Evolutionary conservation across 2,329 filamentous ascomycete species (phyloP).

Genomic region (Coniochaeta pulveracea): DNA sequence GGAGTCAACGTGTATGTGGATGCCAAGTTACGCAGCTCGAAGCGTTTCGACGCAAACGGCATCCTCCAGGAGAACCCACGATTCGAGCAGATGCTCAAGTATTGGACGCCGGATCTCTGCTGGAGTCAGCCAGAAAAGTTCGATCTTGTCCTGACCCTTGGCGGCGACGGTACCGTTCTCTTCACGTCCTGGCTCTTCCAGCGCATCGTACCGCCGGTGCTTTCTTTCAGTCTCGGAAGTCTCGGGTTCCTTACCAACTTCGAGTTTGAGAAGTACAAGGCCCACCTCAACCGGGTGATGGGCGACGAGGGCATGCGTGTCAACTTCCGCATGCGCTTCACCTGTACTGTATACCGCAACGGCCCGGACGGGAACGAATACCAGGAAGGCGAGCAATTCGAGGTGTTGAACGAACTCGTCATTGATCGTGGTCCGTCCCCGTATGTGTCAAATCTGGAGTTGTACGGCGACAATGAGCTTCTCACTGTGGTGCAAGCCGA

Average conservation of each 20-base stretch:
- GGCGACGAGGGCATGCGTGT: constrained; percentile 92
- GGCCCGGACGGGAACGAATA: constrained; percentile 51
- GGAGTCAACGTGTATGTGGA: constrained; percentile 98
- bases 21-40: constrained; percentile 78
- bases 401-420: constrained; percentile 96
- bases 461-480: constrained; percentile 91
- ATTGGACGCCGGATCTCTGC: constrained; percentile 95
- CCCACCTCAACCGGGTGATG: constrained; percentile 82
- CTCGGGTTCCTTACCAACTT: constrained; percentile 85
- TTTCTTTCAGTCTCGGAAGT: constrained; percentile 76
- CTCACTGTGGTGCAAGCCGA: constrained; percentile 94
- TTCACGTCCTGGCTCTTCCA: constrained; percentile 92
- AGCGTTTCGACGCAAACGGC: constrained; percentile 69
- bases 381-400: constrained; percentile 89
- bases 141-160: constrained; percentile 81
- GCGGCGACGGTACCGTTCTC: constrained; percentile 76
- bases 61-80: constrained; percentile 64
- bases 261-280: constrained; percentile 77
- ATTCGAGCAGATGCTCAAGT: constrained; percentile 76
- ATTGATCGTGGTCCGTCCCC: constrained; percentile 95
- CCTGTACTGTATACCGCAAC: constrained; percentile 86
- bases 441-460: constrained; percentile 92
- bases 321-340: constrained; percentile 97
- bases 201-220: constrained; percentile 71
- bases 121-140: constrained; percentile 91